Conservation (phyloP, 345 rosid genomes). For the Salix dunnii region DNA sequence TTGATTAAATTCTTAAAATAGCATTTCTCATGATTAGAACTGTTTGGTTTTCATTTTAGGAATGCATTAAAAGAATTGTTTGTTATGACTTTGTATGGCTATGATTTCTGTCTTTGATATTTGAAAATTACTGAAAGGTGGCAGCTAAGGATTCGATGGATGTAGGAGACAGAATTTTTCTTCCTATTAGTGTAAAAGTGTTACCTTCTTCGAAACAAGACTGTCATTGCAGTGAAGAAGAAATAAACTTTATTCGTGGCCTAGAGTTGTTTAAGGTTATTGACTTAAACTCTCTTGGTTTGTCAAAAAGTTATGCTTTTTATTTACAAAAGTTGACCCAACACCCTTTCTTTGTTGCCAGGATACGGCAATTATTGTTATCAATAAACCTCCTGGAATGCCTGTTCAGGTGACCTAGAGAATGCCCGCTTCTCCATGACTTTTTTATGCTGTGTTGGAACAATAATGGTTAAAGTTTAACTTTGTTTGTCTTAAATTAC, state of each 20-base stretch:
- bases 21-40: background rate
- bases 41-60: too few species aligned
- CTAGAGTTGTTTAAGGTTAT: constrained; percentile 75
- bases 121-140: constrained; percentile 49
- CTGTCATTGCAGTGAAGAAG: constrained; percentile 49
- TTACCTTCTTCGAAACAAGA: constrained; percentile 41
- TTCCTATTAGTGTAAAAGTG: constrained; percentile 53
- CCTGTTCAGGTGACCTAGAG: constrained; percentile 71
- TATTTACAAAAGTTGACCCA: constrained; percentile 6
- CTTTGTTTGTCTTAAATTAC: background rate
- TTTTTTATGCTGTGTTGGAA: background rate
- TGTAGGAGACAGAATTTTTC: constrained; percentile 67
- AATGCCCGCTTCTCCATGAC: background rate
- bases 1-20: background rate
- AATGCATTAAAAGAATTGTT: too few species aligned
- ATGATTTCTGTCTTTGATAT: constrained; percentile 21
- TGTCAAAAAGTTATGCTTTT: background rate
- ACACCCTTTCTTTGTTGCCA: constrained; percentile 28
- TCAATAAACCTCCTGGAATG: constrained; percentile 90
- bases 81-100: background rate
- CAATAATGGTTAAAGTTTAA: background rate
- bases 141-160: constrained; percentile 71
- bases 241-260: constrained; percentile 56
- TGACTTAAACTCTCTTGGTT: constrained; percentile 8
- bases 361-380: constrained; percentile 73